phyloP scores from a whole-genome alignment of 2,329 filamentous ascomycete genomes.

The Aaosphaeria arxii region DNA sequence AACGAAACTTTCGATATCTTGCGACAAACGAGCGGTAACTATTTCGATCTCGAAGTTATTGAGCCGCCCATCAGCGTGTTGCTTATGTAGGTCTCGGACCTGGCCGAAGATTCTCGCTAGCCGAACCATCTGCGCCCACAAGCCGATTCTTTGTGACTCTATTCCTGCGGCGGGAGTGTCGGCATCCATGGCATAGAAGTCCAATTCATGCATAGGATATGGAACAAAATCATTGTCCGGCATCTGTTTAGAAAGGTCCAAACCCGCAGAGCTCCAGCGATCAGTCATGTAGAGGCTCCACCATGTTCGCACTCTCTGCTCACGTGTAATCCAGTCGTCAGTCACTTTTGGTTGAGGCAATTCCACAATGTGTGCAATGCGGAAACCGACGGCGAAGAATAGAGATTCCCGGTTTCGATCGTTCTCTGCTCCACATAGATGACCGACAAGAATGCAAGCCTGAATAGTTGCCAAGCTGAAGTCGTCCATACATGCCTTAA shows the following conservation, averaged over 20 bases:
- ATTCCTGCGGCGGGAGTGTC: constrained; percentile 21
- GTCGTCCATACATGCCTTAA: constrained; percentile 29
- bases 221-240: constrained; percentile 12
- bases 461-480: constrained; percentile 40
- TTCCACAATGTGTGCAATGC: neutral
- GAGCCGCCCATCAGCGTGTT: constrained; percentile 16
- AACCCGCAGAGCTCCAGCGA: constrained; percentile 38
- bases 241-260: constrained; percentile 34
- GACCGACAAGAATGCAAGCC: constrained; percentile 39
- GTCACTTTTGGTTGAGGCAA: constrained; percentile 17
- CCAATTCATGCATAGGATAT: constrained; percentile 37
- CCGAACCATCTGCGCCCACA: constrained; percentile 42
- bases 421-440: constrained; percentile 31
- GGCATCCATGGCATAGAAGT: neutral
- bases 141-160: constrained; percentile 22
- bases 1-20: neutral
- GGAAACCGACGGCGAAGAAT: neutral
- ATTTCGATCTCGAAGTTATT: neutral
- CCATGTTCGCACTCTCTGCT: constrained; percentile 38
- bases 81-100: constrained; percentile 41
- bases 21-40: neutral
- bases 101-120: constrained; percentile 39
- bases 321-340: constrained; percentile 26
- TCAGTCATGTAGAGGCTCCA: constrained; percentile 44
- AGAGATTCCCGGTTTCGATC: constrained; percentile 17